Conservation (phyloP, 1,284 basidiomycete species). For the Cutaneotrichosporon arboriforme region DNA sequence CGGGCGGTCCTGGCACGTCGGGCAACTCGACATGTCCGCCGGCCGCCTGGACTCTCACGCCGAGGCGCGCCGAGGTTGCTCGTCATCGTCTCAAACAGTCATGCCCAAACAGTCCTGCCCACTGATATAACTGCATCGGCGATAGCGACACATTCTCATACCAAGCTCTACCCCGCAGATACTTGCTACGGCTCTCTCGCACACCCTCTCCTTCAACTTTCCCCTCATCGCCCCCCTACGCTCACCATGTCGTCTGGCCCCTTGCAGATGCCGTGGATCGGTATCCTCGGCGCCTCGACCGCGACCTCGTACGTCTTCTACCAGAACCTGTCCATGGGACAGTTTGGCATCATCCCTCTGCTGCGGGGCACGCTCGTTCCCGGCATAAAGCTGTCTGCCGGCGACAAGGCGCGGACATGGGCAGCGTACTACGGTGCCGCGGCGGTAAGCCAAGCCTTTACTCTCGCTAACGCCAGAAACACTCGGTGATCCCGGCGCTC, state of each 20-base stretch:
- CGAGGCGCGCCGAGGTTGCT: no score
- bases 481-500: conserved; percentile 9
- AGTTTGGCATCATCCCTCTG: conserved; percentile 24
- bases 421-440: conserved; percentile 19
- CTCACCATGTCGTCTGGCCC: conserved; percentile 1
- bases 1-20: no score
- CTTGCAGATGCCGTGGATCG: conserved; percentile 20
- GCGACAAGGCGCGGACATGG: conserved; percentile 19
- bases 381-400: neutral
- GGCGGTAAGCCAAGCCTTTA: conserved; percentile 6
- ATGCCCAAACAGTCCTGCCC: no score
- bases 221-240: neutral
- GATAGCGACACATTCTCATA: no score
- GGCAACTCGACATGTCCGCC: no score
- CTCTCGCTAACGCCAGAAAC: conserved; percentile 11
- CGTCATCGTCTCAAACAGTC: no score
- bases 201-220: neutral
- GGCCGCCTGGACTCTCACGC: no score
- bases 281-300: conserved; percentile 19
- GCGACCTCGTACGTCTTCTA: conserved; percentile 27
- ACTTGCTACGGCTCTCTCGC: neutral
- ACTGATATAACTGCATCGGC: no score
- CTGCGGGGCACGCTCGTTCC: conserved; percentile 16
- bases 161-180: no score
- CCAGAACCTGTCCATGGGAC: conserved; percentile 17